Conservation (phyloP, 2,329 filamentous ascomycete genomes). For the Xylariaceae sp. region DNA sequence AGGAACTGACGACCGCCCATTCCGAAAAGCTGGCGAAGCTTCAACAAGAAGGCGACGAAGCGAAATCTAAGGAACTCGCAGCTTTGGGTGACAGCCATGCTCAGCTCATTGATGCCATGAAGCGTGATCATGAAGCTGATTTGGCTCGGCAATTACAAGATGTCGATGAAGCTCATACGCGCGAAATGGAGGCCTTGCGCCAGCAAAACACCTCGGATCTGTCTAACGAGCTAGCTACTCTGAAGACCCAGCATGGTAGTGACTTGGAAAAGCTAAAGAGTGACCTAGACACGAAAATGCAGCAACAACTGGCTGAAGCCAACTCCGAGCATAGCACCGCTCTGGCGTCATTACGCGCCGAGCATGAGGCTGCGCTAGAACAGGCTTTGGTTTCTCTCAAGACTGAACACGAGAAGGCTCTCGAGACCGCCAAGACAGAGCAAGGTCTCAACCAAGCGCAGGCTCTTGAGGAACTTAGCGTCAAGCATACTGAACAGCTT, state of each 20-base stretch:
- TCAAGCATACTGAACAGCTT: conserved; percentile 8
- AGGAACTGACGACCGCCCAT: conserved; percentile 19
- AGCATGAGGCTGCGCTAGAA: conserved; percentile 22
- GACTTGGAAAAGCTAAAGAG: conserved; percentile 15
- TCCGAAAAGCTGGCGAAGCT: conserved; percentile 20
- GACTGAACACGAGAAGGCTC: conserved; percentile 21
- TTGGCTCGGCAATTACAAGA: conserved; percentile 22
- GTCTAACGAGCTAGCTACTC: conserved; percentile 19
- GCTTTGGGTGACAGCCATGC: conserved; percentile 19
- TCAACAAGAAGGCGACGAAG: conserved; percentile 17
- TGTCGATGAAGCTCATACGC: conserved; percentile 16
- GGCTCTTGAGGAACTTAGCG: conserved; percentile 20
- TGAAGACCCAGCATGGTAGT: conserved; percentile 12
- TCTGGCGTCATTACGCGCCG: conserved; percentile 21
- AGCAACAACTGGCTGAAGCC: conserved; percentile 22
- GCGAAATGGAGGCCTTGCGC: conserved; percentile 20
- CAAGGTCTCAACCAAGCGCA: conserved; percentile 21
- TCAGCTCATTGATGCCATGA: conserved; percentile 21
- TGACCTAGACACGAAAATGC: conserved; percentile 10
- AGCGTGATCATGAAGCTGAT: conserved; percentile 20
- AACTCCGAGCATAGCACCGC: conserved; percentile 22
- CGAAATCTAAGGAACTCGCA: conserved; percentile 20
- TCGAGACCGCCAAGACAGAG: conserved; percentile 24
- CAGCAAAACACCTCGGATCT: conserved; percentile 18
- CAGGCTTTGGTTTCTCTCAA: conserved; percentile 11